These are phyloP conservation scores for Chara braunii DNA, from an alignment of 139 green algal species.

Conservation along the genomic window DNA sequence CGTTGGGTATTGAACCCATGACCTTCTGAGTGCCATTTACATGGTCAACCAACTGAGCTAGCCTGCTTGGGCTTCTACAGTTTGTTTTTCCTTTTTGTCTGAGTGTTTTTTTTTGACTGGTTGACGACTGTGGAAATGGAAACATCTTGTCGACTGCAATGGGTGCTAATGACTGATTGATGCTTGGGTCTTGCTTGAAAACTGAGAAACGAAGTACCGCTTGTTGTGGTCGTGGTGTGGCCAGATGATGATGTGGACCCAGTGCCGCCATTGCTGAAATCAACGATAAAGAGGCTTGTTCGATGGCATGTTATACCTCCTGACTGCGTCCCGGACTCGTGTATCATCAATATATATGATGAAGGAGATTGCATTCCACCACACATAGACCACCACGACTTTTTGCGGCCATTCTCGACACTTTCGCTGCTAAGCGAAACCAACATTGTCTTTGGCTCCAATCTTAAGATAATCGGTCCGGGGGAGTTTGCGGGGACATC, in stretches of 20 bases:
- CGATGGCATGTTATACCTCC: constrained; percentile 45
- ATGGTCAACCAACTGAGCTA: too few species aligned
- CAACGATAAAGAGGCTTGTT: constrained; percentile 41
- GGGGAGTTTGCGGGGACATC: constrained; percentile 7
- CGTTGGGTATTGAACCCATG: too few species aligned
- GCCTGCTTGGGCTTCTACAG: too few species aligned
- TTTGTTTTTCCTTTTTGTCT: too few species aligned
- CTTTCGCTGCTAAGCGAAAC: constrained; percentile 45
- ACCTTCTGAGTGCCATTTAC: too few species aligned
- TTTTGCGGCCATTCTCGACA: constrained; percentile 53
- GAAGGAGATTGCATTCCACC: constrained; percentile 57
- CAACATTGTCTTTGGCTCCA: constrained; percentile 48
- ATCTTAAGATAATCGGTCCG: constrained; percentile 7
- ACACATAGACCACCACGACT: constrained; percentile 56
- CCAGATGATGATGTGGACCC: constrained; percentile 54
- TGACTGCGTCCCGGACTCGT: constrained; percentile 5
- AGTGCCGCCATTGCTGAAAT: constrained; percentile 42
- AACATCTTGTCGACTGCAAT: too few species aligned
- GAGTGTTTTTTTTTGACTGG: too few species aligned
- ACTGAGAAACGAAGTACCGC: too few species aligned
- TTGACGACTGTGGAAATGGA: too few species aligned
- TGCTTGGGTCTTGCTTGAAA: too few species aligned
- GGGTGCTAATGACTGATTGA: too few species aligned
- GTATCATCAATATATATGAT: constrained; percentile 60
- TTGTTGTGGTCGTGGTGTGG: too few species aligned